phyloP scores from a whole-genome alignment of 441 rosid genomes.

The Raphanus hybrid region DNA sequence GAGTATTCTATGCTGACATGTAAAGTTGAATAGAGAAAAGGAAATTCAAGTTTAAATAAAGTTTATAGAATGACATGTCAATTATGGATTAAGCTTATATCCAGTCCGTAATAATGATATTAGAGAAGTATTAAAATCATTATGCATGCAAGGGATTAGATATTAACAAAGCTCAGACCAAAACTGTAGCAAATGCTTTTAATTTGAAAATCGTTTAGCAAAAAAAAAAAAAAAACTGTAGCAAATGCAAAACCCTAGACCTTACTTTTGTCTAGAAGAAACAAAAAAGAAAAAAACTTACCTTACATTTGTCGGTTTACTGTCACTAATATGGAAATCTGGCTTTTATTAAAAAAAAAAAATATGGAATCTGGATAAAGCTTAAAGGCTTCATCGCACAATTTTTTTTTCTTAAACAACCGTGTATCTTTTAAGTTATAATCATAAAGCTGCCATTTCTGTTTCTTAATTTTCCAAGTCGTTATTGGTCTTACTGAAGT shows the following conservation, averaged over 20 bases:
- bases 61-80: not conserved
- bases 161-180: not conserved
- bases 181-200: not conserved
- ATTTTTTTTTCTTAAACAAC: not conserved
- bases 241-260: not conserved
- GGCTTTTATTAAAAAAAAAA: no score
- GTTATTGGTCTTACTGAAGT: not conserved
- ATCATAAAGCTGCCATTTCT: constrained; percentile 6
- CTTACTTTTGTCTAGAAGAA: constrained; percentile 10
- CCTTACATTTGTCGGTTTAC: constrained; percentile 21
- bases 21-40: not conserved
- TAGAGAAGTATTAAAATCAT: not conserved
- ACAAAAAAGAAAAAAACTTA: not conserved
- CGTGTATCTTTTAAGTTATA: not conserved
- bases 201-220: no score
- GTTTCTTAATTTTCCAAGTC: not conserved
- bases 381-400: not conserved
- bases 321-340: constrained; percentile 8
- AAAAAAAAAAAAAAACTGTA: not conserved
- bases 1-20: no score
- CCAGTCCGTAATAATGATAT: not conserved
- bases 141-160: not conserved
- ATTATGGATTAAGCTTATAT: not conserved
- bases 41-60: not conserved
- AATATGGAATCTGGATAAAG: constrained; percentile 13